Percentiles rank a stretch among this genome's conserved stretches.
Evolutionary conservation across 805 yeast genomes (phyloP).

Genomic region (Zygosaccharomyces lentus): DNA sequence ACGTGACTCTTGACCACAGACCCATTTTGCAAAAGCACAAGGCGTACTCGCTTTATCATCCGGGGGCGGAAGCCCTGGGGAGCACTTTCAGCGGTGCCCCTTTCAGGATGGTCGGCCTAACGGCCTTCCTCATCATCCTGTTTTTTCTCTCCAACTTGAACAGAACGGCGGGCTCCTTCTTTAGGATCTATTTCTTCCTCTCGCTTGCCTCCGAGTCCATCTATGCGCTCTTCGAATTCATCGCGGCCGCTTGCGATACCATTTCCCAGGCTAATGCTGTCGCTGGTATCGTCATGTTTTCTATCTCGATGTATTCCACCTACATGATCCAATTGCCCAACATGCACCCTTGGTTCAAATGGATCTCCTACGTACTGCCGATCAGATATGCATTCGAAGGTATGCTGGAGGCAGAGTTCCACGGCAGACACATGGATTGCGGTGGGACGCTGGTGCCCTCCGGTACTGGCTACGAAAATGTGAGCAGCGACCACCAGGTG

Average conservation of each 20-base stretch:
- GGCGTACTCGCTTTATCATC: conserved; percentile 65
- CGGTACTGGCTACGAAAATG: conserved; percentile 48
- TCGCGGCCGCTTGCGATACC: conserved; percentile 47
- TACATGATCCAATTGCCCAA: conserved; percentile 52
- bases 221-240: conserved; percentile 44
- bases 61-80: conserved; percentile 69
- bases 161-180: conserved; percentile 49
- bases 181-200: conserved; percentile 44
- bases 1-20: conserved; percentile 60
- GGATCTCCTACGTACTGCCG: conserved; percentile 54
- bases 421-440: conserved; percentile 35
- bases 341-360: conserved; percentile 66
- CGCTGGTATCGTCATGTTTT: conserved; percentile 48
- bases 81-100: conserved; percentile 60
- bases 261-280: conserved; percentile 53
- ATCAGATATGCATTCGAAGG: conserved; percentile 54
- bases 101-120: conserved; percentile 45
- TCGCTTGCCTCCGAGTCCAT: conserved; percentile 24
- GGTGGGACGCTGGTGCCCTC: conserved; percentile 45
- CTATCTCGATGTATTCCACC: conserved; percentile 55
- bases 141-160: conserved; percentile 56
- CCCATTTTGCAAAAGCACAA: conserved; percentile 68
- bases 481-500: conserved; percentile 37
- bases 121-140: conserved; percentile 44
- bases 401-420: conserved; percentile 60